phyloP scores from a whole-genome alignment of 192 early-diverging fungal genomes.

The Chytriomyces sp. region DNA sequence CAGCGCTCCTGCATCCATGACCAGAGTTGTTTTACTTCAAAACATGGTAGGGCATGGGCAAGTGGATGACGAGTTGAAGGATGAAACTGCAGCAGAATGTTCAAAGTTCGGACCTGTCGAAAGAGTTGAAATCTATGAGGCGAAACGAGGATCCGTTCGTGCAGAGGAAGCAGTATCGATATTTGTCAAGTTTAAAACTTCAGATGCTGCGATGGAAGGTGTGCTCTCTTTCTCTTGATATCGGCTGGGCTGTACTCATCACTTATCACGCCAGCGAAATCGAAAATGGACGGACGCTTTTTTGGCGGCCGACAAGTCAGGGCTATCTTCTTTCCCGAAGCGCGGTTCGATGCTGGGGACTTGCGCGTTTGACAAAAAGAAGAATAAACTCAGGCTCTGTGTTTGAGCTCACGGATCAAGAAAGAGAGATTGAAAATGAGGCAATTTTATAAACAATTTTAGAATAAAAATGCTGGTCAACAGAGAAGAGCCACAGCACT shows the following conservation, averaged over 20 bases:
- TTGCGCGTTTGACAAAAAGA: neutral
- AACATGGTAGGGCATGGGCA: slow-evolving; percentile 82
- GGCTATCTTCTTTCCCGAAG: slow-evolving; percentile 66
- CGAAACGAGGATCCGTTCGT: slow-evolving; percentile 42
- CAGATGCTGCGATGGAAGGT: slow-evolving; percentile 55
- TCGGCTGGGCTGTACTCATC: neutral
- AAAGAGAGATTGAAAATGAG: too few relatives aligned
- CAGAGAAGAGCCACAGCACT: too few relatives aligned
- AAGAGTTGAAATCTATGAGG: slow-evolving; percentile 70
- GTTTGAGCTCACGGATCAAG: too few relatives aligned
- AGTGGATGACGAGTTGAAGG: slow-evolving; percentile 74
- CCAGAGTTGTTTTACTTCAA: slow-evolving; percentile 56
- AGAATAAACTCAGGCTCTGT: neutral
- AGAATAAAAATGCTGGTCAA: too few relatives aligned
- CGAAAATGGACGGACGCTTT: slow-evolving; percentile 70
- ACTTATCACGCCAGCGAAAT: slow-evolving; percentile 15
- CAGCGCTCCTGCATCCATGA: slow-evolving; percentile 42
- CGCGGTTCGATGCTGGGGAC: slow-evolving; percentile 54
- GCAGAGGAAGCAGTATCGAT: slow-evolving; percentile 77
- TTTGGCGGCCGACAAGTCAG: slow-evolving; percentile 75
- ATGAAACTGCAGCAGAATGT: slow-evolving; percentile 81
- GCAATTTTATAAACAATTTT: too few relatives aligned
- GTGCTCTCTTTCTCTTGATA: slow-evolving; percentile 9
- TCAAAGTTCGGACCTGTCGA: slow-evolving; percentile 77
- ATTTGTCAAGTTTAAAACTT: slow-evolving; percentile 72